Percentiles rank a stretch among this genome's conserved stretches.
Evolutionary conservation across 2,329 filamentous ascomycete species (phyloP).

Genomic region (Parafenestella ontariensis): DNA sequence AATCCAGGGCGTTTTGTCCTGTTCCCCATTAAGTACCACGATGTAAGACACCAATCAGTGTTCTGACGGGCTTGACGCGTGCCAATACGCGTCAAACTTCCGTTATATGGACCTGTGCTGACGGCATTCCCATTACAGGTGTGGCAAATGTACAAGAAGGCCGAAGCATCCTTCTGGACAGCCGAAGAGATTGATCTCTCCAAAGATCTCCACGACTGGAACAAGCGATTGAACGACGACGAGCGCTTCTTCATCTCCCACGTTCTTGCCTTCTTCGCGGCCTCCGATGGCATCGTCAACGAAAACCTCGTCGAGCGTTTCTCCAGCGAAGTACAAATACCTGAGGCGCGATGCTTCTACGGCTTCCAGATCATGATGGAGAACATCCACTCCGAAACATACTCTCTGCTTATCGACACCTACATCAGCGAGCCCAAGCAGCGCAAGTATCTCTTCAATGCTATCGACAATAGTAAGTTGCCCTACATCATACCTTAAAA

Average conservation of each 20-base stretch:
- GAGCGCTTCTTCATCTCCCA: conserved; percentile 99
- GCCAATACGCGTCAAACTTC: conserved; percentile 66
- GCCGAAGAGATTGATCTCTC: conserved; percentile 99
- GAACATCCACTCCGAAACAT: conserved; percentile 99
- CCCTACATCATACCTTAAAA: not conserved
- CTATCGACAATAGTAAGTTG: conserved; percentile 90
- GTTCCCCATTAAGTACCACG: conserved; percentile 99
- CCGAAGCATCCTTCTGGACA: conserved; percentile 99
- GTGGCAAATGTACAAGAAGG: conserved; percentile 99
- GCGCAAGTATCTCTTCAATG: conserved; percentile 94
- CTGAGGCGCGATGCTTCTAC: conserved; percentile 99
- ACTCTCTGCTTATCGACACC: conserved; percentile 97
- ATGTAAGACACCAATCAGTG: conserved; percentile 68
- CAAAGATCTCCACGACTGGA: conserved; percentile 99
- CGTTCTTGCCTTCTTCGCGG: conserved; percentile 98
- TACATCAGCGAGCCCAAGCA: conserved; percentile 99
- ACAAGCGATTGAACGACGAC: conserved; percentile 94
- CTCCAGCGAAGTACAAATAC: conserved; percentile 94
- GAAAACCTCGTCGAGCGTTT: conserved; percentile 99
- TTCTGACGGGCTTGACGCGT: conserved; percentile 50
- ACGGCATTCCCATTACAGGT: conserved; percentile 66
- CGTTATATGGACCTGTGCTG: conserved; percentile 29
- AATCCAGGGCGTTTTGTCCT: conserved; percentile 96
- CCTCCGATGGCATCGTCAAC: conserved; percentile 98
- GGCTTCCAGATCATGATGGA: conserved; percentile 99